Percentiles rank a stretch among this genome's conserved stretches.
These are phyloP conservation scores for Dioscorea alata DNA, from an alignment of 106 monocot genomes.

Conservation along the genomic window DNA sequence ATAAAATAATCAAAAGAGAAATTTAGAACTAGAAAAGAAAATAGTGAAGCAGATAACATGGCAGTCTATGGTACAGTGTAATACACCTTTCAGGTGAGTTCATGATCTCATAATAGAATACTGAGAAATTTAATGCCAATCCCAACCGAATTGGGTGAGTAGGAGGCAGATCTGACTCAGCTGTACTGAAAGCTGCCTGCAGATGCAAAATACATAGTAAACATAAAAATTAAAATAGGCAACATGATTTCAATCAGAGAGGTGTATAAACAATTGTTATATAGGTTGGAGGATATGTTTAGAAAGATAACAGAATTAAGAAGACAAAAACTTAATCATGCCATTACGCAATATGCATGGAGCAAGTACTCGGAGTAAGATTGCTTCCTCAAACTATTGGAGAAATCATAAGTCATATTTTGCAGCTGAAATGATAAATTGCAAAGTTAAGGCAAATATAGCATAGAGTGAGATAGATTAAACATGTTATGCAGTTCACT, in stretches of 20 bases:
- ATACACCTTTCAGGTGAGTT: conserved; percentile 49
- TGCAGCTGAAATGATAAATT: no score
- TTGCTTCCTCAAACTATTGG: no score
- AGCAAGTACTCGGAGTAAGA: no score
- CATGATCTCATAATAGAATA: conserved; percentile 67
- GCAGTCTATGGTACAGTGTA: neutral
- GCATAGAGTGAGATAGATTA: no score
- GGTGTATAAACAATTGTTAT: neutral
- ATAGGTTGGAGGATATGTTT: neutral
- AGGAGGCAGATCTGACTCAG: conserved; percentile 48
- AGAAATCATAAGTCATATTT: no score
- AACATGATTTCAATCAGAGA: neutral
- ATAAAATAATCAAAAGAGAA: neutral
- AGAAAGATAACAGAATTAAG: neutral
- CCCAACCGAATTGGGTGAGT: conserved; percentile 52
- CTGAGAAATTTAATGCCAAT: conserved; percentile 60
- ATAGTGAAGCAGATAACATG: neutral
- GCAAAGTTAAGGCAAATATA: no score
- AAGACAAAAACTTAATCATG: no score
- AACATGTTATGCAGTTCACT: no score
- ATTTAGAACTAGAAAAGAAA: neutral
- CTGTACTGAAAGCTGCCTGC: conserved; percentile 44
- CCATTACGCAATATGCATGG: no score
- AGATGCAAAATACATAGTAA: neutral
- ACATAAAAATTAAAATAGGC: neutral